Percentiles rank a stretch among this genome's conserved stretches.
These are phyloP conservation scores for Thraustochytrium striatum DNA, from an alignment of 352 stramenopile species.

Conservation along the genomic window DNA sequence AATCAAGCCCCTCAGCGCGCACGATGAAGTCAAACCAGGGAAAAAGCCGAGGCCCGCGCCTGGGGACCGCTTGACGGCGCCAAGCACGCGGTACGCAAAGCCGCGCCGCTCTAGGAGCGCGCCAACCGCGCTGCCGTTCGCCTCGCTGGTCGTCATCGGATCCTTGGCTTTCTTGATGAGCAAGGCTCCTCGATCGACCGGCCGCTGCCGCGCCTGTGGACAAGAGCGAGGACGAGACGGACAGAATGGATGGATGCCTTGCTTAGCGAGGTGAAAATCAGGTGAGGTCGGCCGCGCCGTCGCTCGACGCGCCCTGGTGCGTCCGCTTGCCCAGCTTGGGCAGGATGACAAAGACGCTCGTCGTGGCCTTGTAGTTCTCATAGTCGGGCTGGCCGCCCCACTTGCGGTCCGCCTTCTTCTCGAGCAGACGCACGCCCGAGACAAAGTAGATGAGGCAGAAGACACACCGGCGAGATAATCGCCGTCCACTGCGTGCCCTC, in stretches of 20 bases:
- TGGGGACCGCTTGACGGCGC: neutral
- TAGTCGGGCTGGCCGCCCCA: slow-evolving; percentile 67
- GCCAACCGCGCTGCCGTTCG: no score
- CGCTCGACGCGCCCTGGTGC: neutral
- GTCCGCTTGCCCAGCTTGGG: slow-evolving; percentile 34
- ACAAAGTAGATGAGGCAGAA: slow-evolving; percentile 66
- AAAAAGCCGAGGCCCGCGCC: slow-evolving; percentile 10
- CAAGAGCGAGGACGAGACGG: no score
- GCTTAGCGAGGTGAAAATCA: no score
- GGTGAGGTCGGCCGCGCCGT: no score
- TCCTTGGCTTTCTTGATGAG: no score
- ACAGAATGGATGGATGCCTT: no score
- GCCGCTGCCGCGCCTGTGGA: no score
- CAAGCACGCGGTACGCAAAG: slow-evolving; percentile 33
- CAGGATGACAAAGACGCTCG: slow-evolving; percentile 61
- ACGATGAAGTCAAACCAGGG: slow-evolving; percentile 48
- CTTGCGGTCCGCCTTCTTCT: slow-evolving; percentile 67
- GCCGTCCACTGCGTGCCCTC: slow-evolving; percentile 51
- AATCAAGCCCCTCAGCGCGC: neutral
- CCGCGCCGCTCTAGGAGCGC: no score
- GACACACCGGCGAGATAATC: slow-evolving; percentile 62
- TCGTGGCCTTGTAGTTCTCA: slow-evolving; percentile 69
- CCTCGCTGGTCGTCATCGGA: no score
- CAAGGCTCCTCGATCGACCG: no score
- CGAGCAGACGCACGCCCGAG: slow-evolving; percentile 69